phyloP scores from a whole-genome alignment of 129 eudicot genomes.

The Logfia minima region DNA sequence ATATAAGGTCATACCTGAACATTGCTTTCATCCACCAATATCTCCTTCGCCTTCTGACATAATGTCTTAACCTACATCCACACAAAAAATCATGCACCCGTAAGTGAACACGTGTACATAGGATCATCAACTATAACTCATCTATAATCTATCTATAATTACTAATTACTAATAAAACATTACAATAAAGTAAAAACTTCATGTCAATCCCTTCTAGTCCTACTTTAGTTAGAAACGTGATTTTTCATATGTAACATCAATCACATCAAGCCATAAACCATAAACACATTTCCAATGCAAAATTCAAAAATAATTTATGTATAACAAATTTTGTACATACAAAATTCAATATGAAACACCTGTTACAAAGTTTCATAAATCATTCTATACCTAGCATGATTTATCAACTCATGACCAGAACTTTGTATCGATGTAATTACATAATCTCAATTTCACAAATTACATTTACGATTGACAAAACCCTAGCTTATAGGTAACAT shows the following conservation, averaged over 20 bases:
- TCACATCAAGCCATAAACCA: too few species aligned
- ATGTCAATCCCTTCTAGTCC: too few species aligned
- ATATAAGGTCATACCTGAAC: slow-evolving; percentile 53
- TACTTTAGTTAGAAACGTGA: too few species aligned
- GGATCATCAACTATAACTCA: too few species aligned
- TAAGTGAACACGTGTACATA: background rate
- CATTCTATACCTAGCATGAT: too few species aligned
- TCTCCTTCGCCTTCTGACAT: slow-evolving; percentile 79
- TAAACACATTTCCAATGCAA: too few species aligned
- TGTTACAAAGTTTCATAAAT: too few species aligned
- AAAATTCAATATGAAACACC: too few species aligned
- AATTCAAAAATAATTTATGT: too few species aligned
- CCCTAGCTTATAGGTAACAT: background rate
- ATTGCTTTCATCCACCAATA: slow-evolving; percentile 73
- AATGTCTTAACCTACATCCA: slow-evolving; percentile 48
- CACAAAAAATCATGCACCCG: slow-evolving; percentile 17
- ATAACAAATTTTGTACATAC: too few species aligned
- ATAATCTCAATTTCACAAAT: background rate
- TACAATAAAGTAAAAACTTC: background rate
- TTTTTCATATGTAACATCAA: too few species aligned
- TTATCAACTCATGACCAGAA: background rate
- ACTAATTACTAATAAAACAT: background rate
- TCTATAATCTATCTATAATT: background rate
- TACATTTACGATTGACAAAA: background rate
- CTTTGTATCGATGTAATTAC: too few species aligned